Percentiles rank a stretch among this genome's conserved stretches.
phyloP scores from a whole-genome alignment of 768 basidiomycete genomes.

The Calocera viscosa region DNA sequence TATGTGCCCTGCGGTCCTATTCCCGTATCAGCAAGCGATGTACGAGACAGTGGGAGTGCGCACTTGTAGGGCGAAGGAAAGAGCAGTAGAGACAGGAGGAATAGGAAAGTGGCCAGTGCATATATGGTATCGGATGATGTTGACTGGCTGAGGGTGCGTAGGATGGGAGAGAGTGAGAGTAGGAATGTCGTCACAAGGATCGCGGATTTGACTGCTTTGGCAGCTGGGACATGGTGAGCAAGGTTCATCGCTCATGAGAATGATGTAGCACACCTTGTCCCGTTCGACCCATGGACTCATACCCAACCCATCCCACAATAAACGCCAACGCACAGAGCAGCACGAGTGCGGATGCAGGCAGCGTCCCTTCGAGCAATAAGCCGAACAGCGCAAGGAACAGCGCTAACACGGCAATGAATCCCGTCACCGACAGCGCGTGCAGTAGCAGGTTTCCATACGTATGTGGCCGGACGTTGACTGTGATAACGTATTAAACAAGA shows the following conservation, averaged over 20 bases:
- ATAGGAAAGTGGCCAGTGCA: slow-evolving; percentile 79
- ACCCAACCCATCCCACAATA: slow-evolving; percentile 45
- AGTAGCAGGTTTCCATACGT: slow-evolving; percentile 35
- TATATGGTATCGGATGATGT: slow-evolving; percentile 96
- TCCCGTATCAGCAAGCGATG: background rate
- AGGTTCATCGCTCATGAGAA: background rate
- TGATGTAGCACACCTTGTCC: slow-evolving; percentile 9
- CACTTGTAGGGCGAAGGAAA: background rate
- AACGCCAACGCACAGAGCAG: slow-evolving; percentile 51
- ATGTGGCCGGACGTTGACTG: slow-evolving; percentile 73
- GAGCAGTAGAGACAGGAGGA: slow-evolving; percentile 36
- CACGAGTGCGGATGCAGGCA: slow-evolving; percentile 60
- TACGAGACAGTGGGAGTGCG: background rate
- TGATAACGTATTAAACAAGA: background rate
- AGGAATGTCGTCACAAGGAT: slow-evolving; percentile 79
- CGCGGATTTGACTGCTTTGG: slow-evolving; percentile 65
- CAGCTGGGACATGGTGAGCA: slow-evolving; percentile 33
- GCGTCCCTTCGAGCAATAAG: slow-evolving; percentile 44
- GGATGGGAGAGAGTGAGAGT: slow-evolving; percentile 79
- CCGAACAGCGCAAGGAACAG: slow-evolving; percentile 65
- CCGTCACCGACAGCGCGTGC: slow-evolving; percentile 17
- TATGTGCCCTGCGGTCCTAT: background rate
- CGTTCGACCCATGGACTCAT: slow-evolving; percentile 38
- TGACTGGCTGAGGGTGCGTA: slow-evolving; percentile 83
- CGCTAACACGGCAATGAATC: slow-evolving; percentile 30